Base-by-base conservation (phyloP, 164 flowering plant genomes). In the Macadamia integrifolia region DNA sequence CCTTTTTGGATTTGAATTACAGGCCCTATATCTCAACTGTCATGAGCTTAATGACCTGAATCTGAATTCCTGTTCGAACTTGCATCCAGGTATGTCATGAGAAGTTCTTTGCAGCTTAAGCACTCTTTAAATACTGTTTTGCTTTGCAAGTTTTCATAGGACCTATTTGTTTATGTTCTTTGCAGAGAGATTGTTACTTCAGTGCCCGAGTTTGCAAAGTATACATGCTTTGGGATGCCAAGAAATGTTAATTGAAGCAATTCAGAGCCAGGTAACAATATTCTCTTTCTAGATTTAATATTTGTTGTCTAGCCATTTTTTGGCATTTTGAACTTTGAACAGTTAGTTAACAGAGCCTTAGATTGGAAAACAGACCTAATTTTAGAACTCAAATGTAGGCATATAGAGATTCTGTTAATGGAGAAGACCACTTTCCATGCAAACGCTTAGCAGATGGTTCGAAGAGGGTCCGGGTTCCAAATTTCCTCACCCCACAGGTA, bases 151-250 rank as follows among this genome's bases (percentile, higher is more conserved):
- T 35, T 15, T 7, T 50, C 17, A 18, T 29, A 18, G 32, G 2
- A 23, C 9, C 58, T 6, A 12, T 31, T 2, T 32, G 30, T 48
- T 58, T 5, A 40, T 57, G 49, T 59, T 40, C 48, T 61, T 13
- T 65, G 11, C 84, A 89, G 98, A 89, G 78, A 83, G 84, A 64
- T 65, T 92, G 77, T 69, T 83, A 17, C 85, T 95, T 67, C 97
- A 92, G 73, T 95, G 99, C 67, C 96, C 94, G 56, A 82, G 74
- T 57, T 69, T 95, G 68, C 85, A 85, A 76, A 84, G 68, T 69
- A 87, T 92, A n/a, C 90, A 92, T 78, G 99, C 98, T 61, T 81
- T 87, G n/a, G 92, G 85, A 9, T 95, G 99, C 72, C 69, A 76
- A 65, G 81, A 84, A 14, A 66, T 75, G 71, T 72, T 92, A 71